phyloP scores from a whole-genome alignment of 257 asterid species.

The Solanum okadae region DNA sequence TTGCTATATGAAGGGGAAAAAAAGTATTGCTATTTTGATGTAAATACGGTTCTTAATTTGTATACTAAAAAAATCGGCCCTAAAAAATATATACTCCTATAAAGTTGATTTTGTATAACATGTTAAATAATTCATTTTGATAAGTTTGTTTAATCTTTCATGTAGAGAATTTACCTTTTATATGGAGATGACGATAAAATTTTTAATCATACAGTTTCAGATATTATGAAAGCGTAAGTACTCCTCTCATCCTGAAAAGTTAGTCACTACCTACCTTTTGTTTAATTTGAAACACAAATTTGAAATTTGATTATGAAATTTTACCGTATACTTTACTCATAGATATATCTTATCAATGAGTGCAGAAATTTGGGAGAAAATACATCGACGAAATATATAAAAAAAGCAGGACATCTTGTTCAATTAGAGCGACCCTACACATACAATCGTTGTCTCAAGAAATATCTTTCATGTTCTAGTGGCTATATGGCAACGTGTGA shows the following conservation, averaged over 20 bases:
- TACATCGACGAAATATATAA: neutral
- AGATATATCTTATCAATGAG: neutral
- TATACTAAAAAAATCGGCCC: too few relatives aligned
- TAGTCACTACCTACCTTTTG: neutral
- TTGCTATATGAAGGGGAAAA: too few relatives aligned
- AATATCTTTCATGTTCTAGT: neutral
- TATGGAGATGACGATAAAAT: neutral
- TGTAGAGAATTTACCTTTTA: neutral
- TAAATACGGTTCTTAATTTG: too few relatives aligned
- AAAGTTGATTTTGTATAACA: too few relatives aligned
- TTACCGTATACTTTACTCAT: neutral
- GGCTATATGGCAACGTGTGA: too few relatives aligned
- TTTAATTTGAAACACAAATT: too few relatives aligned
- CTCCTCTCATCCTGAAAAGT: neutral
- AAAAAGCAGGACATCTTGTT: neutral
- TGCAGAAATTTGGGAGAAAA: neutral
- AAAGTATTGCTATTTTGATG: too few relatives aligned
- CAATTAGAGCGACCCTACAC: neutral
- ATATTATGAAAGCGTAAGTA: neutral
- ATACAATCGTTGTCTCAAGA: neutral
- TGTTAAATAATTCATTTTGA: too few relatives aligned
- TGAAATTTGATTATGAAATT: neutral
- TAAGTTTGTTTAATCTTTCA: neutral
- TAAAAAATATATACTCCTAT: too few relatives aligned
- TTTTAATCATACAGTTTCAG: neutral